Evolutionary conservation across 345 rosid genomes (phyloP).

Genomic region (Heritiera littoralis): DNA sequence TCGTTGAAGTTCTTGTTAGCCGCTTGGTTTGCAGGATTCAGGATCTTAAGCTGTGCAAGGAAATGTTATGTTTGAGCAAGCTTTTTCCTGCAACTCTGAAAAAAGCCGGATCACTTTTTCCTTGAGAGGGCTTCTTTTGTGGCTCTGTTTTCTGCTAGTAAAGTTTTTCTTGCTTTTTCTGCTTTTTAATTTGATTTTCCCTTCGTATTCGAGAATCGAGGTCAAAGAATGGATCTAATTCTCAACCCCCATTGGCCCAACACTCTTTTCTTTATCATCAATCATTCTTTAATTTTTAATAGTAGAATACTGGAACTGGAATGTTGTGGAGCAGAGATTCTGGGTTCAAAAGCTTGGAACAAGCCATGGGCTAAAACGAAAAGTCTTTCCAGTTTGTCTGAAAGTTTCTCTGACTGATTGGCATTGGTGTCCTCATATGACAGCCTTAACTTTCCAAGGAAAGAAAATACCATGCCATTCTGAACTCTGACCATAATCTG

Average conservation of each 20-base stretch:
- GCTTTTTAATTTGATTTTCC: not conserved
- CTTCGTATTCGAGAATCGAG: not conserved
- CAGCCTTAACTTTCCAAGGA: not conserved
- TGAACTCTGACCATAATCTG: constrained; percentile 5
- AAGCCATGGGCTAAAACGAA: not conserved
- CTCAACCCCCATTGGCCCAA: not conserved
- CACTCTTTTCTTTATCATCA: not conserved
- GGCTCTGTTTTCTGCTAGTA: not conserved
- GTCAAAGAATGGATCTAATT: not conserved
- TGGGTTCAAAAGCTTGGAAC: not conserved
- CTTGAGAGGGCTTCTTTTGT: not conserved
- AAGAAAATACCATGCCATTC: not conserved
- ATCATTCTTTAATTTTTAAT: not conserved
- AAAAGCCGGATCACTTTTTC: not conserved
- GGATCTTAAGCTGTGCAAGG: not conserved
- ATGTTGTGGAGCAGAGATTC: not conserved
- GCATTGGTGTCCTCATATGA: not conserved
- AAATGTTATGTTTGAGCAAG: not conserved
- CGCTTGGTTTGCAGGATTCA: not conserved
- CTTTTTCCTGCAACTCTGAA: not conserved
- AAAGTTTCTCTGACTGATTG: not conserved
- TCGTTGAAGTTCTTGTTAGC: not conserved
- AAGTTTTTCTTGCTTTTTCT: not conserved
- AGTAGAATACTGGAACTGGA: not conserved
- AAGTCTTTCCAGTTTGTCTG: not conserved